Evolutionary conservation across 108 stramenopile genomes (phyloP), one percentile per base, ranked within the genome.

Genomic region (Pelagomonas calceolata): DNA sequence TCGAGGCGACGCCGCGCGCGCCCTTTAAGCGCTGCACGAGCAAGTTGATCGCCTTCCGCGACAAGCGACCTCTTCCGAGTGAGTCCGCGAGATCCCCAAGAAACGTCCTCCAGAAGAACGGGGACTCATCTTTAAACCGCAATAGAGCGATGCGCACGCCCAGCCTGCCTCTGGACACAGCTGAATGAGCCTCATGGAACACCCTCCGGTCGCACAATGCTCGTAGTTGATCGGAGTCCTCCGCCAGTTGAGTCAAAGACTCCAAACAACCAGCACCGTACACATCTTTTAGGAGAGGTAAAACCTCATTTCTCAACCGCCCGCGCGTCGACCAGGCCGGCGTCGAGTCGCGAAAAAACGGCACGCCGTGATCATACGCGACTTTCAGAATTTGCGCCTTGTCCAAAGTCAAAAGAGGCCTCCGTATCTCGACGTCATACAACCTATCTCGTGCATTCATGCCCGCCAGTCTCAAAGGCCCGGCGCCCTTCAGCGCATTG

Each of bases 321-420:
- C 98, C 98, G 68, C 98, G 73, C 36, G 98, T 98, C 0, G 91
- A 92, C 96, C 96, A 97, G 67, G 84, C 79, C 15, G 93, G 95
- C 35, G 93, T 94, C 15, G 92, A 91, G 77, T 94, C 94, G 76
- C 94, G 94, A 76, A 95, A 95, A 69, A 92, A 94, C 12, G 95
- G 95, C 68, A 98, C 94, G 32, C 95, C 93, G 77, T 81, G 95
- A 44, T 70, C 86, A 72, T 95, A 92, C 14, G 97, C 91, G 75
- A 94, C 96, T 73, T 90, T 91, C 75, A 84, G 89, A 7, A 98
- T 82, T 34, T 78, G 66, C 63, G 67, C 78, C 60, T 94, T 94
- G 72, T 88, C 85, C 14, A 90, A 74, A 0, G 90, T 74, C 30
- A 98, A 78, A 32, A 96, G 80, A 7, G 97, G 97, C 29, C 97